These are phyloP conservation scores for Stipa capillata DNA, from an alignment of 176 grass and related monocot genomes.

Conservation along the genomic window DNA sequence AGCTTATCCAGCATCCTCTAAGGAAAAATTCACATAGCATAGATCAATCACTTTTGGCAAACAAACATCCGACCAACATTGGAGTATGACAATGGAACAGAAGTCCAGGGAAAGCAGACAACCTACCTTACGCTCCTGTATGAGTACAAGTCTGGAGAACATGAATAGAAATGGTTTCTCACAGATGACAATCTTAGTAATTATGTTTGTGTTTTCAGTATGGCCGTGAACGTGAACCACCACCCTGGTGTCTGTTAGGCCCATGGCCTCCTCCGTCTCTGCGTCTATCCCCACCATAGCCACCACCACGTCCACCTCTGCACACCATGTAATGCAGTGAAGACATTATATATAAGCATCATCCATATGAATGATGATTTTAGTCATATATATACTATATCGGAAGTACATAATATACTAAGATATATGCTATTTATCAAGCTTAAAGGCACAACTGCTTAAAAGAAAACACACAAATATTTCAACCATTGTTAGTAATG, in stretches of 20 bases:
- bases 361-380: neutral
- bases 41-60: slow-evolving; percentile 53
- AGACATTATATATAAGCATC: neutral
- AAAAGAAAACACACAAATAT: neutral
- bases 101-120: slow-evolving; percentile 27
- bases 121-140: slow-evolving; percentile 78
- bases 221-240: slow-evolving; percentile 75
- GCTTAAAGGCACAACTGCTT: neutral
- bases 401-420: neutral
- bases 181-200: slow-evolving; percentile 75
- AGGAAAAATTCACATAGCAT: slow-evolving; percentile 73
- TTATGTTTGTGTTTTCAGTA: slow-evolving; percentile 69
- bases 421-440: neutral
- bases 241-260: slow-evolving; percentile 77
- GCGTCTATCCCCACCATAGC: slow-evolving; percentile 75
- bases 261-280: slow-evolving; percentile 81
- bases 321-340: neutral
- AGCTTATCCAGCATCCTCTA: slow-evolving; percentile 84
- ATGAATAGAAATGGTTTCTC: slow-evolving; percentile 82
- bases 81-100: slow-evolving; percentile 41
- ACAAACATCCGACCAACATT: slow-evolving; percentile 39
- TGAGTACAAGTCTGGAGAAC: slow-evolving; percentile 69
- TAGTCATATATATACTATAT: neutral
- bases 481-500: neutral
- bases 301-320: slow-evolving; percentile 61